Conservation (phyloP, 2,329 filamentous ascomycete genomes). For the Thermothelomyces thermophilus region DNA sequence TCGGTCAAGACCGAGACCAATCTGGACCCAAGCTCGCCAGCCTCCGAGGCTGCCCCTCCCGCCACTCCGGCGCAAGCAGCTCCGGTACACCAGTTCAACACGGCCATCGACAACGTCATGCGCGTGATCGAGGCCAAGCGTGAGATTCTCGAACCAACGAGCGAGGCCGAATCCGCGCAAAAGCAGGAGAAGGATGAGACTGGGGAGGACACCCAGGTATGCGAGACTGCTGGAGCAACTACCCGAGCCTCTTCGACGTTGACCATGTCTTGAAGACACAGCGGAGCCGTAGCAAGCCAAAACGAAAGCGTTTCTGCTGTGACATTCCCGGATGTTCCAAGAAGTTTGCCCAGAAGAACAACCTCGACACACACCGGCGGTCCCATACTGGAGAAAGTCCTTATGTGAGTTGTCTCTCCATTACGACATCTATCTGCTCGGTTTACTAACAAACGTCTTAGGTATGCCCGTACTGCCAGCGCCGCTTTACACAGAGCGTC, state of each 20-base stretch:
- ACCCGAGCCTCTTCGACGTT: not conserved
- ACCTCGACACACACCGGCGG: conserved; percentile 81
- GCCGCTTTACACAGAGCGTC: conserved; percentile 80
- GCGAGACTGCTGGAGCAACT: not conserved
- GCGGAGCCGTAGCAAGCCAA: conserved; percentile 14
- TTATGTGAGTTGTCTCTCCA: conserved; percentile 56
- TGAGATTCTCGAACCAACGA: conserved; percentile 30
- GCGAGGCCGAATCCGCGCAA: conserved; percentile 15
- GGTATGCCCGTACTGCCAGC: conserved; percentile 68
- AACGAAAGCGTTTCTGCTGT: conserved; percentile 66
- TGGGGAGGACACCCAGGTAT: conserved; percentile 24
- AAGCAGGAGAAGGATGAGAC: conserved; percentile 37
- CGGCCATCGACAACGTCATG: conserved; percentile 82
- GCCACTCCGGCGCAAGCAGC: conserved; percentile 42
- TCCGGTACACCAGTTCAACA: conserved; percentile 60
- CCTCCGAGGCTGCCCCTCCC: conserved; percentile 37
- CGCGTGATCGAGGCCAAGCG: conserved; percentile 72
- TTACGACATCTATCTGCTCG: not conserved
- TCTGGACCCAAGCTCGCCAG: conserved; percentile 11
- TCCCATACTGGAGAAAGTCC: conserved; percentile 87
- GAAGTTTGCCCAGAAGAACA: conserved; percentile 84
- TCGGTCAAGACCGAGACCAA: conserved; percentile 31
- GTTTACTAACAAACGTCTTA: conserved; percentile 29
- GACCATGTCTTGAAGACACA: not conserved
- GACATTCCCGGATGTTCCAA: conserved; percentile 68